Evolutionary conservation across 768 basidiomycete species (phyloP), one percentile per base, ranked within the genome.

Genomic region (Boletus fagicola): DNA sequence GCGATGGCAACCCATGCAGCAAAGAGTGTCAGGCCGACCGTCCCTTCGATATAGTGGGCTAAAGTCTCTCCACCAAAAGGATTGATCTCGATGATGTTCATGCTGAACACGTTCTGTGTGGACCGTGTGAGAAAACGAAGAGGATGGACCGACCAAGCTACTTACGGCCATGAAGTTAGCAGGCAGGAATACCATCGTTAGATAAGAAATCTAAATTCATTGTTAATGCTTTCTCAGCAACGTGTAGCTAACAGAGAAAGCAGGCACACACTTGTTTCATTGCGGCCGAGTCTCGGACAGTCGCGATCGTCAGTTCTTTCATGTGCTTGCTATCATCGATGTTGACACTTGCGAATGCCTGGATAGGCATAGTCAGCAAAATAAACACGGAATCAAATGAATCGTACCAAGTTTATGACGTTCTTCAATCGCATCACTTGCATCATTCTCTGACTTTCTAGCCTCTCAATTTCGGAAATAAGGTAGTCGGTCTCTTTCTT

Each of bases 151-250:
- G 2, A 26, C 9, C 20, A 13, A 9, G 26, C 22, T 18, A 63
- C 71, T 58, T 22, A 75, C 74, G 0, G 73, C 62, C 36, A 70
- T 38, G 47, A 86, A 81, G 15, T 78, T 77, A 2, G 81, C 78
- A 0, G 85, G 85, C 10, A 86, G 70, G 66, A 85, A 86, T 18
- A 84, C 64, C 82, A 85, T 85, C 0, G 83, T 82, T 2, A 86
- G 68, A 57, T 83, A 84, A 0, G 82, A 66, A 16, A 72, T 70
- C 70, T 72, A 26, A 20, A 26, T n/a, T 5, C 20, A 33, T 20
- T 10, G 4, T 26, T 1, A 22, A 13, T 2, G 4, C 6, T 5
- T 13, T 9, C n/a, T 55, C 28, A 31, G n/a, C 15, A 3, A 31
- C 7, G 18, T 26, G 6, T 24, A 15, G 2, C 20, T 1, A 66